A percentile compares a stretch with the other conserved stretches of the same genome.
These are phyloP conservation scores for Maudiozyma bulderi DNA, from an alignment of 805 yeast species.

Conservation along the genomic window DNA sequence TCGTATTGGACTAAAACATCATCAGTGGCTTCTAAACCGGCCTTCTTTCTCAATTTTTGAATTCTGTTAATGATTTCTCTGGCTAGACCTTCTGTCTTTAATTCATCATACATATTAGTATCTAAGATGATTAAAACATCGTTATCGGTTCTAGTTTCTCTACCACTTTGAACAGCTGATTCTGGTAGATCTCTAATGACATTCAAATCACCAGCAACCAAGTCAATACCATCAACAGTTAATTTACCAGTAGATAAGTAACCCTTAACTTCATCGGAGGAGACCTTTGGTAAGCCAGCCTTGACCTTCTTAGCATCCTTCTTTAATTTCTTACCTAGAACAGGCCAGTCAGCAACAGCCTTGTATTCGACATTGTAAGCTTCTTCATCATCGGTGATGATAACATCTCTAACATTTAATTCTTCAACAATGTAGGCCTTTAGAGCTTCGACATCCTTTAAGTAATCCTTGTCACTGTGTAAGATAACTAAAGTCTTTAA, in stretches of 20 bases:
- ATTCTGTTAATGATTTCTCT: constrained; percentile 95
- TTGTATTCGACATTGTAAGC: constrained; percentile 85
- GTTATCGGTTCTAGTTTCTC: constrained; percentile 77
- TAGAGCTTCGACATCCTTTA: constrained; percentile 69
- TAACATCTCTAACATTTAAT: constrained; percentile 79
- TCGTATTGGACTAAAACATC: constrained; percentile 83
- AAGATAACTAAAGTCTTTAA: constrained; percentile 78
- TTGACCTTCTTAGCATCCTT: constrained; percentile 89
- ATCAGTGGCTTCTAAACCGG: constrained; percentile 88
- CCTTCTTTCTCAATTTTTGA: constrained; percentile 94
- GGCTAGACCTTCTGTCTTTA: constrained; percentile 88
- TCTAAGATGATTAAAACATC: constrained; percentile 88
- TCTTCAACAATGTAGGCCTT: constrained; percentile 79
- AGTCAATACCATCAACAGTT: constrained; percentile 80
- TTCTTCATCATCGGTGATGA: constrained; percentile 83
- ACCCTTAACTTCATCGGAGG: constrained; percentile 73
- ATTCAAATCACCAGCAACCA: constrained; percentile 79
- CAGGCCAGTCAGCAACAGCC: constrained; percentile 98
- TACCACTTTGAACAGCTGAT: constrained; percentile 51
- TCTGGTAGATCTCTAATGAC: constrained; percentile 86
- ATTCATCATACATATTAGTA: constrained; percentile 75
- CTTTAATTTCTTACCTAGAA: constrained; percentile 93
- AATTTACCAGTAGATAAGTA: constrained; percentile 67
- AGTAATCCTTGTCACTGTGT: constrained; percentile 65
- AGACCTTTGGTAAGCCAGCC: constrained; percentile 76